Conservation (phyloP, 352 stramenopile genomes). For the Pythium brassicae region DNA sequence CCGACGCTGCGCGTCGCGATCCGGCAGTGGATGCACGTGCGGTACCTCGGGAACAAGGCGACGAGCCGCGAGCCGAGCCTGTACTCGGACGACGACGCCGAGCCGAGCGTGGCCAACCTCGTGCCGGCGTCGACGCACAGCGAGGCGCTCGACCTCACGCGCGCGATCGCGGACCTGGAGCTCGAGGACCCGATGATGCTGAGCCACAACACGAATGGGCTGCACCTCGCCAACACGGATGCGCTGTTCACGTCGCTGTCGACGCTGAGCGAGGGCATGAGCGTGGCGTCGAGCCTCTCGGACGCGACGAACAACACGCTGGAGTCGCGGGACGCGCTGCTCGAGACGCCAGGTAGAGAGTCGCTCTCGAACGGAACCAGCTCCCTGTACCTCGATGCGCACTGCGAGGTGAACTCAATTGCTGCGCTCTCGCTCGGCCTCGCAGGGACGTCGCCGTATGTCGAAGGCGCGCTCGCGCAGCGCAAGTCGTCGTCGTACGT, state of each 20-base stretch:
- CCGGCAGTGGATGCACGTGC: slow-evolving; percentile 76
- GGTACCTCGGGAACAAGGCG: slow-evolving; percentile 52
- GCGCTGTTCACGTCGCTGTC: slow-evolving; percentile 44
- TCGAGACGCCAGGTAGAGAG: slow-evolving; percentile 20
- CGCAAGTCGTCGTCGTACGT: slow-evolving; percentile 14
- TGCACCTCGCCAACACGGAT: slow-evolving; percentile 36
- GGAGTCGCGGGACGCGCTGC: slow-evolving; percentile 7
- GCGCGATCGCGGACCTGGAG: slow-evolving; percentile 80
- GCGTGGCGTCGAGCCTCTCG: slow-evolving; percentile 36
- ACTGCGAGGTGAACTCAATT: slow-evolving; percentile 12
- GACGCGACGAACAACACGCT: slow-evolving; percentile 26
- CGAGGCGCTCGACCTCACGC: slow-evolving; percentile 69
- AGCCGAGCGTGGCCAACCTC: slow-evolving; percentile 37
- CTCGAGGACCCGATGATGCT: slow-evolving; percentile 87
- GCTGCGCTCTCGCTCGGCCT: slow-evolving; percentile 11
- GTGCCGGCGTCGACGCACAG: slow-evolving; percentile 71
- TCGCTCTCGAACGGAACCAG: slow-evolving; percentile 17
- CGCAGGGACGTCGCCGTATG: slow-evolving; percentile 9
- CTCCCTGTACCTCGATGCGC: slow-evolving; percentile 27
- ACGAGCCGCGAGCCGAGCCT: slow-evolving; percentile 26
- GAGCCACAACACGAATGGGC: slow-evolving; percentile 26
- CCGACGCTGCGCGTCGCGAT: slow-evolving; percentile 55
- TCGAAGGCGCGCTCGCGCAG: slow-evolving; percentile 2
- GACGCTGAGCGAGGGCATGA: slow-evolving; percentile 51
- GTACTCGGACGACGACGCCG: slow-evolving; percentile 29